Base-by-base conservation (phyloP, 1,284 basidiomycete species). In the Ustilago bromivora region DNA sequence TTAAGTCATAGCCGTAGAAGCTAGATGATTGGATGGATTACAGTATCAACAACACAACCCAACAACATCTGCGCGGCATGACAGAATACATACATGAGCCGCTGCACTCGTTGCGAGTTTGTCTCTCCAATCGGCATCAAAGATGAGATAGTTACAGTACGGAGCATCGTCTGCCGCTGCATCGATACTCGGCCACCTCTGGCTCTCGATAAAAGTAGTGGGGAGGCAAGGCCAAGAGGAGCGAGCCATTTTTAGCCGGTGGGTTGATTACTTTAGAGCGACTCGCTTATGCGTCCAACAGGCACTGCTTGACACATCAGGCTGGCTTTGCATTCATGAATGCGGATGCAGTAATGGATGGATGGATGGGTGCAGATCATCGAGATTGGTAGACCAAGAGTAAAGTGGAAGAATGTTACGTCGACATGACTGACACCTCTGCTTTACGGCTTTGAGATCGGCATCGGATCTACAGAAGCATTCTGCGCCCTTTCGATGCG, bases 91-190 rank as follows among this genome's bases (percentile, higher is more conserved):
- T 46, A 7, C n/a, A 46, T 46, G 11, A 46, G 13, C 43, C 43
- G 43, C 43, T 23, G 43, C n/a, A 11, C 5, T 8, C 43, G 23
- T 28, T 28, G 23, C 23, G 23, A 15, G 4, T 19, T 46, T 46
- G n/a, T 19, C 6, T 41, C 6, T 41, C 40, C 17, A 28, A 19
- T 19, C 17, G 43, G 17, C 43, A 46, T 46, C 7, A 11, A 13
- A 32, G 40, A 13, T 40, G 40, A 55, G 31, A 55, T 56, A 46
- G 34, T 59, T 49, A 54, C 0, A 36, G 23, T 17, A 46, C 65
- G 65, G 65, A 67, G 53, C 43, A 36, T 57, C 8, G 65, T 67
- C 46, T 40, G 65, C 65, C 65, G 65, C 53, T 61, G 65, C 58
- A 67, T 28, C n/a, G 32, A 17, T 61, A 28, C 23, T 28, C 59